Percentiles rank a stretch among this genome's conserved stretches.
Evolutionary conservation across 2,329 filamentous ascomycete genomes (phyloP).

Genomic region (Pseudogymnoascus sp.): DNA sequence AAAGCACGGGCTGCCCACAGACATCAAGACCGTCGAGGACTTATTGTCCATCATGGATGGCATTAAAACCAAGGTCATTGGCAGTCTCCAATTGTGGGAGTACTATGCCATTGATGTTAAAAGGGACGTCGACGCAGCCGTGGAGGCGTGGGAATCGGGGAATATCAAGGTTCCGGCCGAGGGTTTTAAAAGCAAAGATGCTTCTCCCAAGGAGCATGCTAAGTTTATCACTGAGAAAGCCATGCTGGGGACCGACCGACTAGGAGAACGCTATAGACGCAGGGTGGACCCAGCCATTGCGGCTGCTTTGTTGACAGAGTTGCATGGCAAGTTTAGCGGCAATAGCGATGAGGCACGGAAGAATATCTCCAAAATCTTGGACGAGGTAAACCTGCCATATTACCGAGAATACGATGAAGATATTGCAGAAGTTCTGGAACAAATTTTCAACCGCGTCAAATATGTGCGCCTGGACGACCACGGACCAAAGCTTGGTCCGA

Average conservation of each 20-base stretch:
- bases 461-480: constrained; percentile 90
- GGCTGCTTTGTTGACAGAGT: constrained; percentile 59
- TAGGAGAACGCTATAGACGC: constrained; percentile 75
- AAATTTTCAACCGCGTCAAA: constrained; percentile 89
- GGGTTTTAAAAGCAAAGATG: constrained; percentile 43
- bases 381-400: constrained; percentile 78
- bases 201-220: constrained; percentile 51
- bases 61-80: constrained; percentile 73
- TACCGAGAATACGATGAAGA: constrained; percentile 91
- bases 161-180: constrained; percentile 48
- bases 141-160: constrained; percentile 65
- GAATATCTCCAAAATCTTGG: constrained; percentile 58
- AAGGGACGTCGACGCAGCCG: constrained; percentile 57
- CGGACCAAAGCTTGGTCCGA: constrained; percentile 76
- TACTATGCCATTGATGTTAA: constrained; percentile 83
- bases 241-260: constrained; percentile 60
- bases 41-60: constrained; percentile 75
- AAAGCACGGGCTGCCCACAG: constrained; percentile 66
- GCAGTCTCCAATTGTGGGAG: constrained; percentile 78
- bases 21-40: constrained; percentile 64
- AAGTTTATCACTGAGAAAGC: constrained; percentile 55
- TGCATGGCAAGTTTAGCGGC: constrained; percentile 62
- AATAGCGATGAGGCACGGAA: constrained; percentile 45
- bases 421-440: constrained; percentile 73
- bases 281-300: constrained; percentile 61